A percentile compares a stretch with the other conserved stretches of the same genome.
Evolutionary conservation across 805 yeast species (phyloP).

Genomic region (Candida broadrunensis): DNA sequence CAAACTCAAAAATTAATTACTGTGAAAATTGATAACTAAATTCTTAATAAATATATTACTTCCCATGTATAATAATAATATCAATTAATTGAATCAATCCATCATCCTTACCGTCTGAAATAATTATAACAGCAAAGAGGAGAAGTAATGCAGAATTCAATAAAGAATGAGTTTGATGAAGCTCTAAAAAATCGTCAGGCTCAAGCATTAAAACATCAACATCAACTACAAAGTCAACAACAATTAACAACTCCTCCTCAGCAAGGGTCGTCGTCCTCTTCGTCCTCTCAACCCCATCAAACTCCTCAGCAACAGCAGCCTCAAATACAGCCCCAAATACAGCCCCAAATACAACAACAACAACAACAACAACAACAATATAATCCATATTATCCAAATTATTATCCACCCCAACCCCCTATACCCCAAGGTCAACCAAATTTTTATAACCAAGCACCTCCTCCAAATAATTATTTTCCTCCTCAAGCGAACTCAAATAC

Average conservation of each 20-base stretch:
- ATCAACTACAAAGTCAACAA: neutral
- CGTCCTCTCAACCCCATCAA: neutral
- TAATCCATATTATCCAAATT: neutral
- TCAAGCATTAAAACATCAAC: neutral
- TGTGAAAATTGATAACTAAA: too few relatives aligned
- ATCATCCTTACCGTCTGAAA: too few relatives aligned
- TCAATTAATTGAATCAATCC: too few relatives aligned
- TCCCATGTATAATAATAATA: too few relatives aligned
- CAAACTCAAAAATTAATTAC: too few relatives aligned
- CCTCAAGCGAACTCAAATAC: too few relatives aligned
- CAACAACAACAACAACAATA: conserved; percentile 3
- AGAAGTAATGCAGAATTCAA: neutral
- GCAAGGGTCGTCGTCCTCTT: neutral
- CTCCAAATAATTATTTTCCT: too few relatives aligned
- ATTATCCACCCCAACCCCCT: conserved; percentile 1
- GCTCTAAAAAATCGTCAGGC: neutral
- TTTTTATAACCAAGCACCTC: neutral
- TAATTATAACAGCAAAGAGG: too few relatives aligned
- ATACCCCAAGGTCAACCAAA: neutral
- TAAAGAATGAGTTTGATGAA: neutral
- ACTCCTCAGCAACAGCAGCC: neutral
- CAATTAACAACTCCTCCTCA: conserved; percentile 1
- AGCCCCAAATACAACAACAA: neutral
- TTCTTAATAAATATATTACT: too few relatives aligned
- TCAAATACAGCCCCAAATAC: conserved; percentile 1